phyloP scores from a whole-genome alignment of 176 grass and related monocot genomes.

The bread wheat (Triticum aestivum) region DNA sequence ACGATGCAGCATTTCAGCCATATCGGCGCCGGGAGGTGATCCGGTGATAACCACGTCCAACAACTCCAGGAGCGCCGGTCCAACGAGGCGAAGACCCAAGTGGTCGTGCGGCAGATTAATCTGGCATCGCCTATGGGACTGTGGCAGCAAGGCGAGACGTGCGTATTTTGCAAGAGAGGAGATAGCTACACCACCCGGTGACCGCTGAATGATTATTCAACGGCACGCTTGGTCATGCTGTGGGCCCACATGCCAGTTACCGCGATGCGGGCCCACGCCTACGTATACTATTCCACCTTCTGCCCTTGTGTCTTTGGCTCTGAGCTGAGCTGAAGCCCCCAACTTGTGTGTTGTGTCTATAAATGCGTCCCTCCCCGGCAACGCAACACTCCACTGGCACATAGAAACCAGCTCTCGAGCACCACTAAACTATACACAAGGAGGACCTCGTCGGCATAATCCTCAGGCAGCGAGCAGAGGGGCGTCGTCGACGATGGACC shows the following conservation, averaged over 20 bases:
- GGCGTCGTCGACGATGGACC: slow-evolving; percentile 30
- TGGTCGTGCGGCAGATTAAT: background rate
- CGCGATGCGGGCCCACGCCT: background rate
- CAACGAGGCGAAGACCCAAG: background rate
- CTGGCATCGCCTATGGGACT: background rate
- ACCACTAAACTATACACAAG: background rate
- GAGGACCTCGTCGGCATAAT: background rate
- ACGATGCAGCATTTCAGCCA: slow-evolving; percentile 12
- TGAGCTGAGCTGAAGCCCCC: background rate
- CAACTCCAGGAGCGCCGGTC: background rate
- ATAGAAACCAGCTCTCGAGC: slow-evolving; percentile 5
- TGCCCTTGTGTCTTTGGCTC: background rate
- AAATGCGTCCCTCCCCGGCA: slow-evolving; percentile 8
- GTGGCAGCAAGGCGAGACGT: background rate
- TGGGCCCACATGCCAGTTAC: background rate
- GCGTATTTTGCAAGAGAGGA: background rate
- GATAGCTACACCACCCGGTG: background rate
- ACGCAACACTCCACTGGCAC: slow-evolving; percentile 19
- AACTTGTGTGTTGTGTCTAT: slow-evolving; percentile 15
- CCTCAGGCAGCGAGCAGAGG: background rate
- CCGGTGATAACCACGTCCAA: background rate
- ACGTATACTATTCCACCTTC: background rate
- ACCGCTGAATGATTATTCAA: background rate
- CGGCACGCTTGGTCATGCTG: background rate
- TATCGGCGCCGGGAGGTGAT: background rate